Percentiles rank a stretch among this genome's conserved stretches.
phyloP scores from a whole-genome alignment of 495 filamentous ascomycete species.

The Sabuloglossum arenarium region DNA sequence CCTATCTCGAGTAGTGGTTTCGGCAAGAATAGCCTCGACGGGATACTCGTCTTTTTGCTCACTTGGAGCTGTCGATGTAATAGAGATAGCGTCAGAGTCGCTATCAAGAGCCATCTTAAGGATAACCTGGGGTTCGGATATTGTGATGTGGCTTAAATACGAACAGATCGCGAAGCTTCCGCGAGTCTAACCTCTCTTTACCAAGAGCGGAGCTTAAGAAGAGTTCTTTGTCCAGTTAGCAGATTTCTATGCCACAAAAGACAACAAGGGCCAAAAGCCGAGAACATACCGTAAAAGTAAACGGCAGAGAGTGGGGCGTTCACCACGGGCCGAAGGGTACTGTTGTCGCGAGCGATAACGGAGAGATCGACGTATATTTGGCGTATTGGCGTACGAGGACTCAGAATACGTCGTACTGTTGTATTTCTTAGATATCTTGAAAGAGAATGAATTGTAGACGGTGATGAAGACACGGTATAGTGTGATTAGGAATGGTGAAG shows the following conservation, averaged over 20 bases:
- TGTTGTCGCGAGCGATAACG: no score
- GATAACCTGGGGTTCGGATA: not conserved
- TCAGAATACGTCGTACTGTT: not conserved
- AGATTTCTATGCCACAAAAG: no score
- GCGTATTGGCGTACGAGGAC: not conserved
- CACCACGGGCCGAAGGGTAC: not conserved
- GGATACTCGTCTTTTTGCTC: slow-evolving; percentile 20
- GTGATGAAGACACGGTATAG: not conserved
- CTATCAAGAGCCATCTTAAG: slow-evolving; percentile 4
- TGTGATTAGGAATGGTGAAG: not conserved
- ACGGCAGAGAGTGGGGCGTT: not conserved
- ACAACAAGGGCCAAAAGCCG: no score
- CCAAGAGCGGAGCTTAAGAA: no score
- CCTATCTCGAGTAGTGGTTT: slow-evolving; percentile 21
- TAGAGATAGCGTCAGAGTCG: slow-evolving; percentile 37
- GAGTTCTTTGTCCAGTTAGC: no score
- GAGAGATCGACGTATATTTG: no score
- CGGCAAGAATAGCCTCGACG: slow-evolving; percentile 27
- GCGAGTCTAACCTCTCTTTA: no score
- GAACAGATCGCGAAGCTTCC: not conserved
- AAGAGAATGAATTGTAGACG: no score
- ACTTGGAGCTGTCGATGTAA: slow-evolving; percentile 34
- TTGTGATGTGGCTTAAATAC: not conserved
- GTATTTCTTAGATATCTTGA: not conserved
- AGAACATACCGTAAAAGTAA: no score